Conservation (phyloP, 2,329 filamentous ascomycete genomes). For the Calonectria multiphialidica region DNA sequence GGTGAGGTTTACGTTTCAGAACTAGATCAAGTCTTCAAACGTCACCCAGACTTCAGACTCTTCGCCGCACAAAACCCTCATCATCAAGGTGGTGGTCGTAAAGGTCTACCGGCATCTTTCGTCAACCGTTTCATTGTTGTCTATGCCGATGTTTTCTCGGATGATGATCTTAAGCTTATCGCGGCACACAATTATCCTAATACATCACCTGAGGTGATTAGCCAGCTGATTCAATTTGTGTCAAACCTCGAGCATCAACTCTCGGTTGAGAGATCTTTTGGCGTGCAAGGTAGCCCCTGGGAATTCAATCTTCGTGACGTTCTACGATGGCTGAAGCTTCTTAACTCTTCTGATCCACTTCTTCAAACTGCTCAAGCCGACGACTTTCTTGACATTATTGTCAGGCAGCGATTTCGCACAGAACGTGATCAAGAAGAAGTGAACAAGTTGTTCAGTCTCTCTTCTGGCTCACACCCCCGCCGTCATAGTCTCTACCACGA, state of each 20-base stretch:
- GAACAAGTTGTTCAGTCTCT: conserved; percentile 72
- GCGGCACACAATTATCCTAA: conserved; percentile 81
- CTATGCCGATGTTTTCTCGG: conserved; percentile 90
- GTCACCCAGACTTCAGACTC: conserved; percentile 90
- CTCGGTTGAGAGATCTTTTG: conserved; percentile 68
- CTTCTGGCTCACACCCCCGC: conserved; percentile 68
- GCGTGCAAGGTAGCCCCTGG: conserved; percentile 82
- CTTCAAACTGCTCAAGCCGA: conserved; percentile 70
- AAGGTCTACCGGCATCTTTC: conserved; percentile 94
- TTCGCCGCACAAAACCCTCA: conserved; percentile 99
- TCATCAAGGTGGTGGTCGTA: conserved; percentile 94
- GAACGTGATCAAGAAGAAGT: conserved; percentile 75
- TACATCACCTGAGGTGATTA: conserved; percentile 69
- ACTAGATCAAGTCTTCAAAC: conserved; percentile 91
- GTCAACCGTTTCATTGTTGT: conserved; percentile 99
- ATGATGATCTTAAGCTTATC: conserved; percentile 85
- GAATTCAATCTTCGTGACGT: conserved; percentile 96
- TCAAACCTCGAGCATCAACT: conserved; percentile 81
- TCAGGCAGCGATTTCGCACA: conserved; percentile 88
- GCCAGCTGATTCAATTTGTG: conserved; percentile 83
- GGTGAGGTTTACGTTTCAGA: conserved; percentile 97
- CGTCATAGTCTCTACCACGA: conserved; percentile 79
- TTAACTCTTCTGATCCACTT: conserved; percentile 64
- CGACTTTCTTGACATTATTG: conserved; percentile 85
- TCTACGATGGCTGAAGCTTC: conserved; percentile 84